These are phyloP conservation scores for Trichophyton equinum DNA, from an alignment of 2,329 filamentous ascomycete species.

Conservation along the genomic window DNA sequence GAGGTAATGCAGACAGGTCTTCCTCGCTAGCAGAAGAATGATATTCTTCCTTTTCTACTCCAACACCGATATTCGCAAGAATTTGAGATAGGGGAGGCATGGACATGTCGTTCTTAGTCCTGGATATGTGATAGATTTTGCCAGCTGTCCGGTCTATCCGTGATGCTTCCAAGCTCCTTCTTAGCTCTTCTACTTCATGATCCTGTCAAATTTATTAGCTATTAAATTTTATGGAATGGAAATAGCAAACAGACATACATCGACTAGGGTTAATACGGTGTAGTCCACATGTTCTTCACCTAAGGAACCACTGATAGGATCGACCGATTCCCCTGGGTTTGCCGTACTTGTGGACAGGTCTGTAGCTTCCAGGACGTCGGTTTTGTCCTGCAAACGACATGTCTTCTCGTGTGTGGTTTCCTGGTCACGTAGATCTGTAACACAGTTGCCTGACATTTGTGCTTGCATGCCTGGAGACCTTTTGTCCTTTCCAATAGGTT, in stretches of 20 bases:
- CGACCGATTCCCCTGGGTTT: conserved; percentile 19
- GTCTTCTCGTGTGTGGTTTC: conserved; percentile 15
- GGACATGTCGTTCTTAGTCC: too few species aligned
- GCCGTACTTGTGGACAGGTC: not conserved
- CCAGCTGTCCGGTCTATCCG: conserved; percentile 29
- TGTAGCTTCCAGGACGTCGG: not conserved
- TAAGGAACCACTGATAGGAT: conserved; percentile 14
- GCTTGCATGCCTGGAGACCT: not conserved
- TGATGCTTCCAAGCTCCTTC: conserved; percentile 45
- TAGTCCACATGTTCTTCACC: conserved; percentile 24
- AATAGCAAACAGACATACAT: conserved; percentile 24
- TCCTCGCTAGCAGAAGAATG: not conserved
- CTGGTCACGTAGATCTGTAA: not conserved
- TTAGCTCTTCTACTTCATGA: conserved; percentile 41
- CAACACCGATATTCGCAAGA: not conserved
- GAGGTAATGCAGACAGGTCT: not conserved
- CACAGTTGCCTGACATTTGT: too few species aligned
- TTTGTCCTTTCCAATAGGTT: not conserved
- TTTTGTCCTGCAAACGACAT: conserved; percentile 13
- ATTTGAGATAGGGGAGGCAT: not conserved
- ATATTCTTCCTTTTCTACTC: not conserved
- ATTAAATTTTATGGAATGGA: not conserved
- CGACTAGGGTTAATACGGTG: conserved; percentile 44
- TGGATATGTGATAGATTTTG: not conserved
- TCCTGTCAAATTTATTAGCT: conserved; percentile 18